These are phyloP conservation scores for Coriolopsis trogii DNA, from an alignment of 1,284 basidiomycete genomes.

Conservation along the genomic window DNA sequence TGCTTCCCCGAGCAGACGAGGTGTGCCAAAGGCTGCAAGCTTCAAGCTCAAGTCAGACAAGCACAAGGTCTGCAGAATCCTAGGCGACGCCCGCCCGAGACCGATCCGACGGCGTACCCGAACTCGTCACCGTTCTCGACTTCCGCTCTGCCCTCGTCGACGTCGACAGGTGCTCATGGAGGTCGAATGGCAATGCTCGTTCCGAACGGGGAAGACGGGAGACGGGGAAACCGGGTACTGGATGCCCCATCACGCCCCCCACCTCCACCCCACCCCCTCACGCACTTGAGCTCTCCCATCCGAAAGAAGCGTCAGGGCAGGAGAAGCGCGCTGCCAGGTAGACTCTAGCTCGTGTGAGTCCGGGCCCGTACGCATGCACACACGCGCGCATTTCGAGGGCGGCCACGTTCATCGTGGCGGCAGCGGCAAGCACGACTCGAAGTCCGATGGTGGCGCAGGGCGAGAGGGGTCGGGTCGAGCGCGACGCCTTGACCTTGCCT, in stretches of 20 bases:
- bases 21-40: background rate
- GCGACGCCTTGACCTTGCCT: too few species aligned
- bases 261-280: constrained; percentile 1
- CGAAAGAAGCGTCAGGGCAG: background rate
- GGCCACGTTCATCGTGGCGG: constrained; percentile 23
- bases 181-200: too few species aligned
- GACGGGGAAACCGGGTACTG: too few species aligned
- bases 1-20: background rate
- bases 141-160: background rate
- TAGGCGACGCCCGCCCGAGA: too few species aligned
- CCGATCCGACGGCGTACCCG: too few species aligned
- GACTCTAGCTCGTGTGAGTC: constrained; percentile 17
- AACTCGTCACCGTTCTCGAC: too few species aligned
- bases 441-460: background rate
- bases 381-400: constrained; percentile 24
- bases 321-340: background rate
- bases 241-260: too few species aligned
- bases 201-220: too few species aligned
- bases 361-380: too few species aligned
- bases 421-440: background rate
- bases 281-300: background rate
- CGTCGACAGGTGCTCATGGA: too few species aligned
- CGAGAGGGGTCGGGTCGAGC: too few species aligned
- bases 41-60: background rate
- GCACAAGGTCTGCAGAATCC: background rate